These are phyloP conservation scores for Debaryomyces nepalensis DNA, from an alignment of 1,139 yeast species.

Conservation along the genomic window DNA sequence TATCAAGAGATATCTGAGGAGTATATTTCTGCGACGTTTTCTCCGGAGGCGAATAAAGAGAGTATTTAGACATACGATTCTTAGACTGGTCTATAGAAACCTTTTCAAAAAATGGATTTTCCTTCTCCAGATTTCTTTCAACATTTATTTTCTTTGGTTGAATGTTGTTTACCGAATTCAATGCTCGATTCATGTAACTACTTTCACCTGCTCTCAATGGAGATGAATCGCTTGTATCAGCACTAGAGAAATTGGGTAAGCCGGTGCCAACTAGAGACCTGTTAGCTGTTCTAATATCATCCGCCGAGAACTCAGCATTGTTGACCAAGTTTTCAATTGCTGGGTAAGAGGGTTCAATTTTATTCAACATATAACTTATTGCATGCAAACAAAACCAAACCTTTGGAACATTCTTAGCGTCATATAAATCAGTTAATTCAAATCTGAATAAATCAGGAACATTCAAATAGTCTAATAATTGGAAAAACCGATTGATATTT, in stretches of 20 bases:
- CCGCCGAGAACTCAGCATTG: constrained; percentile 61
- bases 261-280: constrained; percentile 64
- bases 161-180: constrained; percentile 2
- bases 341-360: constrained; percentile 59
- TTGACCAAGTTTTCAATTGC: constrained; percentile 69
- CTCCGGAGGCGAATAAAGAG: neutral
- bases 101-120: constrained; percentile 21
- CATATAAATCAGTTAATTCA: constrained; percentile 91
- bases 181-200: constrained; percentile 28
- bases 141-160: constrained; percentile 1
- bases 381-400: constrained; percentile 95
- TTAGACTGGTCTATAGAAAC: neutral
- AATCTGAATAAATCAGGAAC: constrained; percentile 88
- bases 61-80: neutral
- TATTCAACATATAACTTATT: constrained; percentile 67
- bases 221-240: constrained; percentile 30
- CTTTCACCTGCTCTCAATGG: constrained; percentile 22
- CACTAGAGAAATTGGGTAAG: constrained; percentile 65
- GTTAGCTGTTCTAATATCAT: constrained; percentile 72
- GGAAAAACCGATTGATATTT: constrained; percentile 84
- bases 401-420: constrained; percentile 89
- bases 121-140: constrained; percentile 3
- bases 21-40: neutral
- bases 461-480: constrained; percentile 67
- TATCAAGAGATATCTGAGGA: too few species aligned